Conservation (phyloP, 2,329 filamentous ascomycete genomes). For the Fonsecaea erecta region DNA sequence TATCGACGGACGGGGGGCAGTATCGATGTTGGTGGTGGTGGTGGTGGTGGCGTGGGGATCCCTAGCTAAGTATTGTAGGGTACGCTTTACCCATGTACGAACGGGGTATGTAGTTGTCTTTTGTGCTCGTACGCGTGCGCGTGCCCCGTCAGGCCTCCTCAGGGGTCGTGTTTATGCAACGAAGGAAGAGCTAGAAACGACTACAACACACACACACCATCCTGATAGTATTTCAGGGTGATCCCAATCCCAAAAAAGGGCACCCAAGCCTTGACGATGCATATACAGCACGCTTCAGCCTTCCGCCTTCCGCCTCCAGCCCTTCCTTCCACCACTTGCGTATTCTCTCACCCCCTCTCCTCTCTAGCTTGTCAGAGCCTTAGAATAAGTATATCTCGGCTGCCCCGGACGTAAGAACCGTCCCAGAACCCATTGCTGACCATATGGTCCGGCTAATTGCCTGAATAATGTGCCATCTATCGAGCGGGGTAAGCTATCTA, state of each 20-base stretch:
- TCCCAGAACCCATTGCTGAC: background rate
- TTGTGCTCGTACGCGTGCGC: too few relatives aligned
- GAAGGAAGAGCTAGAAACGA: slow-evolving; percentile 14
- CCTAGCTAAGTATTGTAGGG: too few relatives aligned
- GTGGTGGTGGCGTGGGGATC: too few relatives aligned
- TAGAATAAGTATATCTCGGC: background rate
- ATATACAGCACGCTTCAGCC: background rate
- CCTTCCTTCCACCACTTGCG: background rate
- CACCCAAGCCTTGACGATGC: background rate
- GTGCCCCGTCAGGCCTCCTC: slow-evolving; percentile 3
- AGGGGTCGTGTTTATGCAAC: slow-evolving; percentile 1
- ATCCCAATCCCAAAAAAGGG: background rate
- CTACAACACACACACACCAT: background rate
- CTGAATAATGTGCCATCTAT: background rate
- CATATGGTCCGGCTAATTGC: background rate
- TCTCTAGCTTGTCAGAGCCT: background rate
- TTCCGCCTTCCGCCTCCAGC: too few relatives aligned
- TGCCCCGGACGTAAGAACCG: background rate
- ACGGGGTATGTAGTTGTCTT: too few relatives aligned
- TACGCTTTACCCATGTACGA: too few relatives aligned
- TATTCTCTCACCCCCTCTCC: background rate
- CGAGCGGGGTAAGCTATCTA: background rate
- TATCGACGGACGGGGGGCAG: too few relatives aligned
- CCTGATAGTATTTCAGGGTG: background rate
- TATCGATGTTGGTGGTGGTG: too few relatives aligned